phyloP scores from a whole-genome alignment of 805 yeast genomes.

The Jamesozyma gamospora region DNA sequence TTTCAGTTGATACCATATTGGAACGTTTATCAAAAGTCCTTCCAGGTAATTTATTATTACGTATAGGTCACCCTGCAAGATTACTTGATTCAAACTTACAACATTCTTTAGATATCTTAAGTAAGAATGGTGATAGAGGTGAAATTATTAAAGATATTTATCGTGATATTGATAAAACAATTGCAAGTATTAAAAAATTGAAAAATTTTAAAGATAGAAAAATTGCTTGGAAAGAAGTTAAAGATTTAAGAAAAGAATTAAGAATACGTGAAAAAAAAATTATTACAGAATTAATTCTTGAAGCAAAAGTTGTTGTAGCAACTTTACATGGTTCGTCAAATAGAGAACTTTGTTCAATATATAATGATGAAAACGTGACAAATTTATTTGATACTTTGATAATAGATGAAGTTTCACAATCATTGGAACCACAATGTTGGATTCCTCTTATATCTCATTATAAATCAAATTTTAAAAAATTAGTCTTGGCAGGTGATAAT shows the following conservation, averaged over 20 bases:
- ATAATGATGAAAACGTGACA: slow-evolving; percentile 20
- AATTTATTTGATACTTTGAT: slow-evolving; percentile 65
- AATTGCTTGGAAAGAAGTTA: slow-evolving; percentile 59
- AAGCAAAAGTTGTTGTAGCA: slow-evolving; percentile 61
- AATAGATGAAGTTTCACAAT: slow-evolving; percentile 92
- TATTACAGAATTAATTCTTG: slow-evolving; percentile 44
- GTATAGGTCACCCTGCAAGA: slow-evolving; percentile 93
- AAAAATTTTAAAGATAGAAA: slow-evolving; percentile 55
- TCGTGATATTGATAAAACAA: slow-evolving; percentile 54
- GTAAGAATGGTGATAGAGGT: slow-evolving; percentile 49
- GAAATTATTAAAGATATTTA: slow-evolving; percentile 58
- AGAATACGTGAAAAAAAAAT: slow-evolving; percentile 55
- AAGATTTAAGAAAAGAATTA: slow-evolving; percentile 60
- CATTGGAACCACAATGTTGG: slow-evolving; percentile 95
- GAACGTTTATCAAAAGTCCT: slow-evolving; percentile 52
- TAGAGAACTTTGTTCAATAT: slow-evolving; percentile 49
- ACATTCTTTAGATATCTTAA: slow-evolving; percentile 69
- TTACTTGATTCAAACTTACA: slow-evolving; percentile 48
- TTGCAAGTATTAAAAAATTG: slow-evolving; percentile 48
- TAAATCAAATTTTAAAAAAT: slow-evolving; percentile 37
- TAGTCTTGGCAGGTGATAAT: slow-evolving; percentile 88
- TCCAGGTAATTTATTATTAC: slow-evolving; percentile 43
- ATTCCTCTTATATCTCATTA: slow-evolving; percentile 70
- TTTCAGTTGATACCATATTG: slow-evolving; percentile 81
- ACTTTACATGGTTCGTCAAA: slow-evolving; percentile 87